Conservation (phyloP, 306 rosid species). For the Astragalus membranaceus region DNA sequence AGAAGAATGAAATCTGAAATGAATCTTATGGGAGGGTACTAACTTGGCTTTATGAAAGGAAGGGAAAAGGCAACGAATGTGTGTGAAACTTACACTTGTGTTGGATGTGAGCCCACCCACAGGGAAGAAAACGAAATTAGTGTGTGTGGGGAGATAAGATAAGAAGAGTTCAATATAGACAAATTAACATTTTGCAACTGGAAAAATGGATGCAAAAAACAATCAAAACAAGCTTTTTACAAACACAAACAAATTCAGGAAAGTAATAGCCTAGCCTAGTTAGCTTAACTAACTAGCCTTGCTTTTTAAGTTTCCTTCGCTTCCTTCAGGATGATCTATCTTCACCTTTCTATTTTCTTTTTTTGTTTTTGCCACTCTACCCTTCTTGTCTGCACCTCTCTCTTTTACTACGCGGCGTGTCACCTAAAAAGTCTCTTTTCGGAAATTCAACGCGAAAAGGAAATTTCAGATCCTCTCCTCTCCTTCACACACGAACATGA, state of each 20-base stretch:
- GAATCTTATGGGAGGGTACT: conserved; percentile 17
- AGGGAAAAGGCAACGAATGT: neutral
- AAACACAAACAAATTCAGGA: conserved; percentile 41
- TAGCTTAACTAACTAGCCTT: neutral
- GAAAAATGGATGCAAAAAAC: conserved; percentile 11
- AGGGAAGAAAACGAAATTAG: conserved; percentile 29
- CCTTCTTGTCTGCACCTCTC: neutral
- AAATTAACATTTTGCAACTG: conserved; percentile 47
- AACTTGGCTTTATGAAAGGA: conserved; percentile 23
- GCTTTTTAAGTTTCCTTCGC: neutral
- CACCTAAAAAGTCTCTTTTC: conserved; percentile 10
- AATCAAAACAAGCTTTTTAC: conserved; percentile 42
- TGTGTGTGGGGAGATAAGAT: conserved; percentile 22
- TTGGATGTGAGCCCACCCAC: conserved; percentile 16
- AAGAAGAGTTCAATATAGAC: conserved; percentile 55
- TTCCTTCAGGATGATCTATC: neutral
- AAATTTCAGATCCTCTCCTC: conserved; percentile 44
- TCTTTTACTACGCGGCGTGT: neutral
- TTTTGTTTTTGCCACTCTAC: neutral
- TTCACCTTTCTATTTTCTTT: neutral
- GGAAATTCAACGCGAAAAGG: conserved; percentile 73
- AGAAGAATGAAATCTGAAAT: neutral
- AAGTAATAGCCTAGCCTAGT: too few relatives aligned
- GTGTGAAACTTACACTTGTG: conserved; percentile 29
- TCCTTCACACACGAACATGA: conserved; percentile 44